These are phyloP conservation scores for Fragosphaeria purpurea DNA, from an alignment of 2,329 filamentous ascomycete genomes.

Conservation along the genomic window DNA sequence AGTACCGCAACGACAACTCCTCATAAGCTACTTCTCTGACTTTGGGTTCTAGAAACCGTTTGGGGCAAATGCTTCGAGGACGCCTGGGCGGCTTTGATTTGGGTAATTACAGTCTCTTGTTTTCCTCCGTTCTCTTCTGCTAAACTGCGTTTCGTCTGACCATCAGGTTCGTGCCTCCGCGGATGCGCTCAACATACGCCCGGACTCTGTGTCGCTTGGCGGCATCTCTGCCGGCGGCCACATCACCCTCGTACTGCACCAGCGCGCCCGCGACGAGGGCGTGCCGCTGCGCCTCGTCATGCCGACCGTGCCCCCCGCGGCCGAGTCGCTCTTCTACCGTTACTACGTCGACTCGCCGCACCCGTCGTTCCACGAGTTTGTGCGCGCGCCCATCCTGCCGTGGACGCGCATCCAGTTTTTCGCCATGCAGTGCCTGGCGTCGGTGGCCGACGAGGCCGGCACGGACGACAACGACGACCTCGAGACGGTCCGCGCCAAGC, in stretches of 20 bases:
- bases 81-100: constrained; percentile 25
- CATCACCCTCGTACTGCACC: constrained; percentile 26
- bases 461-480: constrained; percentile 21
- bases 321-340: constrained; percentile 18
- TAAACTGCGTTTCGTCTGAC: neutral
- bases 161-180: constrained; percentile 19
- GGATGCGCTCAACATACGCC: constrained; percentile 20
- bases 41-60: constrained; percentile 17
- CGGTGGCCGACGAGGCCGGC: constrained; percentile 31
- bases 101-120: constrained; percentile 18
- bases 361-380: constrained; percentile 7
- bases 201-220: constrained; percentile 25
- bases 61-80: constrained; percentile 28
- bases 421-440: constrained; percentile 25
- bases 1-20: neutral
- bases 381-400: constrained; percentile 32
- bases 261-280: constrained; percentile 27
- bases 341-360: constrained; percentile 25
- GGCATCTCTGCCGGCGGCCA: constrained; percentile 37
- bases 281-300: constrained; percentile 25
- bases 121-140: too few relatives aligned
- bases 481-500: neutral
- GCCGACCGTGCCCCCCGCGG: constrained; percentile 22
- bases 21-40: too few relatives aligned
- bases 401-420: constrained; percentile 33